These are phyloP conservation scores for Datisca glomerata DNA, from an alignment of 306 rosid genomes.

Conservation along the genomic window DNA sequence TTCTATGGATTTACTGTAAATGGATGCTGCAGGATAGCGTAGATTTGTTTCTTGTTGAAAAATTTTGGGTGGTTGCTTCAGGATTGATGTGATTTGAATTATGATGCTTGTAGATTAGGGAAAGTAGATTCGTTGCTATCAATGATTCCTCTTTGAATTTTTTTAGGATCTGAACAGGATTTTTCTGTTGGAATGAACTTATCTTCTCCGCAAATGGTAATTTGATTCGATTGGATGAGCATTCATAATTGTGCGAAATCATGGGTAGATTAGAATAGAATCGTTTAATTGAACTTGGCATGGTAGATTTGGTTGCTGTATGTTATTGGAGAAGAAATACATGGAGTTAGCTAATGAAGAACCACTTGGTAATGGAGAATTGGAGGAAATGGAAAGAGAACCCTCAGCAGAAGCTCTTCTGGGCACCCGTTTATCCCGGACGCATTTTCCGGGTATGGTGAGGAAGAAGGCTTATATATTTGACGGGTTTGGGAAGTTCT, in stretches of 20 bases:
- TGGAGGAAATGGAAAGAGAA: conserved; percentile 44
- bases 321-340: conserved; percentile 13
- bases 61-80: conserved; percentile 8
- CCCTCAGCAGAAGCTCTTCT: conserved; percentile 24
- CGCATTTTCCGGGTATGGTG: conserved; percentile 38
- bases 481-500: conserved; percentile 66
- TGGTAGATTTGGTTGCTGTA: conserved; percentile 5
- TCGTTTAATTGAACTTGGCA: conserved; percentile 12
- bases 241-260: too few relatives aligned
- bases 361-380: conserved; percentile 20
- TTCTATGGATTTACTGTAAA: not conserved
- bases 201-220: too few relatives aligned
- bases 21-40: conserved; percentile 2
- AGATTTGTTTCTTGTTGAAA: conserved; percentile 11
- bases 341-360: conserved; percentile 43
- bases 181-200: too few relatives aligned
- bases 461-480: conserved; percentile 79
- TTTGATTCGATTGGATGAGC: too few relatives aligned
- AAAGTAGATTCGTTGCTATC: not conserved
- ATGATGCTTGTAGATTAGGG: too few relatives aligned
- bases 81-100: conserved; percentile 11
- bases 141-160: not conserved
- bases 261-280: too few relatives aligned
- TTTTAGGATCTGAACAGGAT: too few relatives aligned
- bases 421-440: conserved; percentile 23